Evolutionary conservation across 163 green algal genomes (phyloP).

Genomic region (Prototheca stagnorum): DNA sequence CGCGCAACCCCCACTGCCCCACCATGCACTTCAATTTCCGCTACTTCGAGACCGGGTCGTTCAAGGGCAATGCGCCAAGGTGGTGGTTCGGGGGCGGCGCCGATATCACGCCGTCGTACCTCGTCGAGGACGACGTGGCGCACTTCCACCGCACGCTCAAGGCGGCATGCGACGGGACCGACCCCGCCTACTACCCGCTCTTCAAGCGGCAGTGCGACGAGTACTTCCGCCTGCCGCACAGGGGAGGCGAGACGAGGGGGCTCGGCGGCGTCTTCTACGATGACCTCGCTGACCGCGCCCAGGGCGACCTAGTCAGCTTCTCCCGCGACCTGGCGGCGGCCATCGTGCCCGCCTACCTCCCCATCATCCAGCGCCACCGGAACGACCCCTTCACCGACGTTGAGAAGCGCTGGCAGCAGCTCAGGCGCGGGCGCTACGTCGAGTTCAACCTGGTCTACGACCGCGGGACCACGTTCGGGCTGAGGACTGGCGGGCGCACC

Average conservation of each 20-base stretch:
- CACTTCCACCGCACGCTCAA: constrained; percentile 98
- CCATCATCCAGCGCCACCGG: constrained; percentile 82
- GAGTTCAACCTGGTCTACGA: constrained; percentile 91
- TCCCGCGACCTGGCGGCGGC: constrained; percentile 29
- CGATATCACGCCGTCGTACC: constrained; percentile 94
- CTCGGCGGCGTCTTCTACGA: constrained; percentile 98
- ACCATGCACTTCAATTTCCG: constrained; percentile 99
- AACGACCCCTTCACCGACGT: constrained; percentile 68
- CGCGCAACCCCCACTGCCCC: constrained; percentile 82
- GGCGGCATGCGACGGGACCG: constrained; percentile 81
- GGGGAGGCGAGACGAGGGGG: constrained; percentile 74
- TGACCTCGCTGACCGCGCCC: constrained; percentile 71
- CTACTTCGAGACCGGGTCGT: constrained; percentile 88
- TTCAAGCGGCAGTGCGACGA: constrained; percentile 94
- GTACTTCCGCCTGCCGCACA: constrained; percentile 96
- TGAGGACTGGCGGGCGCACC: constrained; percentile 95
- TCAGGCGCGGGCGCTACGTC: constrained; percentile 67
- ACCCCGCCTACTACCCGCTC: constrained; percentile 77
- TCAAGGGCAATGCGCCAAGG: constrained; percentile 68
- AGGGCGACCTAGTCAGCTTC: constrained; percentile 49
- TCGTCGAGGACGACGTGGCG: constrained; percentile 85
- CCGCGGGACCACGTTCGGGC: constrained; percentile 81
- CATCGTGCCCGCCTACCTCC: constrained; percentile 78
- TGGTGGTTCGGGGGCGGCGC: constrained; percentile 99
- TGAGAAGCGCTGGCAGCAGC: constrained; percentile 93